Percentiles rank a stretch among this genome's conserved stretches.
Conservation (phyloP, 2,329 filamentous ascomycete species). For the Lachnellula hyalina region DNA sequence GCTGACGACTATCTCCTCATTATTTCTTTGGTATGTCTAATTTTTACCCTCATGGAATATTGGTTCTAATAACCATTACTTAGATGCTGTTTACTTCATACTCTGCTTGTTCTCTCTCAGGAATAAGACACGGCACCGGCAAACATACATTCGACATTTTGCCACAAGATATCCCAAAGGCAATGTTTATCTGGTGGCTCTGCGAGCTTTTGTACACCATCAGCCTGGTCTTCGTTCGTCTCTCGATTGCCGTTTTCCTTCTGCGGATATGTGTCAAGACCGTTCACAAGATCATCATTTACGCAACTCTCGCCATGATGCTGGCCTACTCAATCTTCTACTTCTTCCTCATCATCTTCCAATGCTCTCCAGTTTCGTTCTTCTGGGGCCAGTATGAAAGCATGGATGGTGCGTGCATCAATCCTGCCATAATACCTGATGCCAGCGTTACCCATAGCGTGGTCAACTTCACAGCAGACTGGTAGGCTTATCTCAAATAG, state of each 20-base stretch:
- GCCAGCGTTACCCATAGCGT: conserved; percentile 49
- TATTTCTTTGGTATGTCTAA: conserved; percentile 15
- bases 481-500: conserved; percentile 18
- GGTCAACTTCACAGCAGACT: conserved; percentile 43
- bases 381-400: conserved; percentile 41
- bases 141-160: conserved; percentile 14
- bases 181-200: conserved; percentile 42
- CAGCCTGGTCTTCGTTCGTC: conserved; percentile 35
- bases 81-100: conserved; percentile 22
- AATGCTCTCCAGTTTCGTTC: conserved; percentile 46
- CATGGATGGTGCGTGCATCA: conserved; percentile 33
- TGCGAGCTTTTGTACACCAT: conserved; percentile 50
- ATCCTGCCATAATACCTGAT: conserved; percentile 41
- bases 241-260: conserved; percentile 49
- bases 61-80: neutral
- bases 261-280: conserved; percentile 44
- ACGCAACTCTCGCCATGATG: conserved; percentile 41
- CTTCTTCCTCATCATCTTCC: conserved; percentile 46
- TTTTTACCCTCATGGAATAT: neutral
- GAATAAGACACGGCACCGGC: conserved; percentile 20
- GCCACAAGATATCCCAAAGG: conserved; percentile 11
- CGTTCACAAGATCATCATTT: conserved; percentile 42
- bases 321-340: conserved; percentile 42
- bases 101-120: conserved; percentile 8
- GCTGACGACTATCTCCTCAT: conserved; percentile 23